phyloP scores from a whole-genome alignment of 257 asterid species.

The Agastache rugosa region DNA sequence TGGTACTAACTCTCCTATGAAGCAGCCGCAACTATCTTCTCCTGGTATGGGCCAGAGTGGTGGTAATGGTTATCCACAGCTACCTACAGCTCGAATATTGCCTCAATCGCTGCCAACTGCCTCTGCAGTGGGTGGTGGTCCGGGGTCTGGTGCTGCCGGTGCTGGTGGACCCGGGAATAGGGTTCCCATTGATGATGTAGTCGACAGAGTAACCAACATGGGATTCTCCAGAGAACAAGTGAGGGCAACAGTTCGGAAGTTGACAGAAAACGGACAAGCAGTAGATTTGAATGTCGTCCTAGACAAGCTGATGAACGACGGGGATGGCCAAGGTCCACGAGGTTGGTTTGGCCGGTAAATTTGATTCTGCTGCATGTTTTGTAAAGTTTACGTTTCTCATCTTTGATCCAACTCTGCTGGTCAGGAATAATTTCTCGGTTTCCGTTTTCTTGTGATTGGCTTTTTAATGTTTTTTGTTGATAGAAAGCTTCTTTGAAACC shows the following conservation, averaged over 20 bases:
- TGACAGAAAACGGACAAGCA: constrained; percentile 93
- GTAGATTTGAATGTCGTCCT: constrained; percentile 88
- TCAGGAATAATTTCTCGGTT: constrained; percentile 23
- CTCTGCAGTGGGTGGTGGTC: constrained; percentile 62
- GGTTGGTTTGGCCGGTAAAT: constrained; percentile 78
- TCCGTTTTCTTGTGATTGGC: constrained; percentile 32
- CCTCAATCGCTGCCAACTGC: constrained; percentile 93
- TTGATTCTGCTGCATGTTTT: constrained; percentile 31
- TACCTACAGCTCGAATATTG: constrained; percentile 84
- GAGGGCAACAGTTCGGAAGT: constrained; percentile 78
- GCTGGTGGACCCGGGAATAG: constrained; percentile 63
- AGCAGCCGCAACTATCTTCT: constrained; percentile 57
- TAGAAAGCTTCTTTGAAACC: constrained; percentile 31
- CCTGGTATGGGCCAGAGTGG: constrained; percentile 57
- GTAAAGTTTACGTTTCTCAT: constrained; percentile 44
- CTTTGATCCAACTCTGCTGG: constrained; percentile 35
- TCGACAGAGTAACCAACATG: constrained; percentile 91
- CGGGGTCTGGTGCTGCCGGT: constrained; percentile 43
- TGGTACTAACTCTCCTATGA: constrained; percentile 63
- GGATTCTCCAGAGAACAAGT: constrained; percentile 93
- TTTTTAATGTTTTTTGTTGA: constrained; percentile 35
- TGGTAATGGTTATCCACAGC: constrained; percentile 78
- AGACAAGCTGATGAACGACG: constrained; percentile 95
- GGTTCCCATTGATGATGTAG: constrained; percentile 92
- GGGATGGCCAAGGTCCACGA: constrained; percentile 70